Percentiles rank a stretch among this genome's conserved stretches.
Conservation (phyloP, 352 stramenopile genomes). For the Phytophthora capsici region DNA sequence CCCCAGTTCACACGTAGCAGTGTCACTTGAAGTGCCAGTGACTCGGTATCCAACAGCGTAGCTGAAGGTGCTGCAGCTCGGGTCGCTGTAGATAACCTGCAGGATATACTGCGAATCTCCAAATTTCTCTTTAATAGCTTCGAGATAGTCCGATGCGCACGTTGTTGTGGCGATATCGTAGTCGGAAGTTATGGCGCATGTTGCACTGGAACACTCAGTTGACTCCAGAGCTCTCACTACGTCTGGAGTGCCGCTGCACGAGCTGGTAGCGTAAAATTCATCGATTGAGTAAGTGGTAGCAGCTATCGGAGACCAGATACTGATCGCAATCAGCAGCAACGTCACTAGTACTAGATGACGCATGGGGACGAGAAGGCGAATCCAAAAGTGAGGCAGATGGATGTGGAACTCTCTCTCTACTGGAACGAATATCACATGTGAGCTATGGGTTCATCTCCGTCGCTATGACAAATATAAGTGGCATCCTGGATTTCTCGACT, state of each 20-base stretch:
- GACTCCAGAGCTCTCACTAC: neutral
- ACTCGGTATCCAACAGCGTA: constrained; percentile 1
- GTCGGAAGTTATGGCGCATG: neutral
- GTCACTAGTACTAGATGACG: neutral
- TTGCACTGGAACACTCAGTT: neutral
- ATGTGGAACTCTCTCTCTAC: too few relatives aligned
- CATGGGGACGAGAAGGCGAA: neutral
- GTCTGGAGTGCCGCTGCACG: neutral
- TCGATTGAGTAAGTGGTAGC: neutral
- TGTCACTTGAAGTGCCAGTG: neutral
- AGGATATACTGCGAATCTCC: neutral
- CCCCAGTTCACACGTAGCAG: neutral
- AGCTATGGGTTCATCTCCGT: too few relatives aligned
- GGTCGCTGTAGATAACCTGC: constrained; percentile 1
- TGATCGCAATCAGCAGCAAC: neutral
- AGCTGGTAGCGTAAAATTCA: neutral
- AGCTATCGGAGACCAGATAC: neutral
- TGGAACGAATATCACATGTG: too few relatives aligned
- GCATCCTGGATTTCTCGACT: too few relatives aligned
- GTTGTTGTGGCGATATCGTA: neutral
- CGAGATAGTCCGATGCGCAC: neutral
- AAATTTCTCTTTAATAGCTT: neutral
- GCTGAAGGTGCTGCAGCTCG: neutral
- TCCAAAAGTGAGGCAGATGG: neutral
- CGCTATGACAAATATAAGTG: too few relatives aligned